Conservation (phyloP, 805 yeast species). For the Cyberlindnera maclurae region DNA sequence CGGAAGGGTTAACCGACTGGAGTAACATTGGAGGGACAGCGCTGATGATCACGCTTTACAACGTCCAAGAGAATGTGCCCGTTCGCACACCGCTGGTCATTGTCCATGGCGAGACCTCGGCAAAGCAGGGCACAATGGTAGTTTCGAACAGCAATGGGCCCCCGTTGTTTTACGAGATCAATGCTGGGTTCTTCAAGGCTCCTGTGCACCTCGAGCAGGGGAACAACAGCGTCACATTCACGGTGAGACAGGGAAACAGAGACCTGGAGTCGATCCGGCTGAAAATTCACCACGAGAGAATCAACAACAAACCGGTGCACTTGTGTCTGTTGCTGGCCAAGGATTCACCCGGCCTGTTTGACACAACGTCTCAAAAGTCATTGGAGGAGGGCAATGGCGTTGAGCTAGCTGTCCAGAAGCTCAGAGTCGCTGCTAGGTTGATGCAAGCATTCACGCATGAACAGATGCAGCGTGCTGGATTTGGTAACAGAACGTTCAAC, state of each 20-base stretch:
- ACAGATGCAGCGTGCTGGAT: conserved; percentile 73
- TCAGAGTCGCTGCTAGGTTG: conserved; percentile 76
- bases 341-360: conserved; percentile 68
- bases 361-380: conserved; percentile 49
- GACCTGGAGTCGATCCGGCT: conserved; percentile 32
- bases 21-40: background rate
- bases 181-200: conserved; percentile 67
- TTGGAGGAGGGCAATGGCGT: conserved; percentile 55
- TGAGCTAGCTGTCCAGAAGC: conserved; percentile 62
- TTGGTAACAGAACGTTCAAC: conserved; percentile 72
- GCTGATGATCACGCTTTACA: conserved; percentile 25
- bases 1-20: background rate
- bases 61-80: conserved; percentile 26
- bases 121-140: conserved; percentile 30
- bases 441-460: conserved; percentile 92
- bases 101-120: conserved; percentile 39
- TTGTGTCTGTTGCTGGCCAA: conserved; percentile 67
- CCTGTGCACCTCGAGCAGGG: conserved; percentile 65
- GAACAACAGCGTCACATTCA: conserved; percentile 31
- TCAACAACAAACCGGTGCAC: conserved; percentile 74
- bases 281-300: conserved; percentile 43
- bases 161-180: conserved; percentile 62
- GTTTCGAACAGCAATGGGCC: conserved; percentile 47
- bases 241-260: no score
- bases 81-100: conserved; percentile 43